Evolutionary conservation across 495 filamentous ascomycete species (phyloP), one percentile per base, ranked within the genome.

Genomic region (Penicillium cosmopolitanum): DNA sequence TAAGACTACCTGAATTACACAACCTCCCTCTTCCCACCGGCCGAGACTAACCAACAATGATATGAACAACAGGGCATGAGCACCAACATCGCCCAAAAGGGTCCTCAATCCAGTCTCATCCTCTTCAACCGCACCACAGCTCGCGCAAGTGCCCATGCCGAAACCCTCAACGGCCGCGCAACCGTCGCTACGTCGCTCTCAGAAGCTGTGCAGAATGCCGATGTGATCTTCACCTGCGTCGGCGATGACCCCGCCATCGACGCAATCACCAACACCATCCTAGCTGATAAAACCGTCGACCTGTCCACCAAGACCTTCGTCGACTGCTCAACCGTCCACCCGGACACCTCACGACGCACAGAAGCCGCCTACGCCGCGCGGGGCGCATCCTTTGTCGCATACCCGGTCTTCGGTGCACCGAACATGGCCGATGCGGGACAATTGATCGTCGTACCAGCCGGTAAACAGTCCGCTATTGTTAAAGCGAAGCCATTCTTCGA

Each of bases 301-400:
- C 60, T 79, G 5, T 60, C 61, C 13, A 40, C 31, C 34, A 79
- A 79, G 51, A 73, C 69, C 34, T 66, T 96, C 57, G 78, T 96
- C 38, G 92, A 96, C 64, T 93, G 89, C 79, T 94, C 90, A 1
- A 97, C 93, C 46, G 86, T 97, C 36, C 88, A 93, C 72, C 92
- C 93, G 0, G 87, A 93, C 43, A 95, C 90, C 23, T 90, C 91
- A 4, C 81, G 89, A 43, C 75, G 73, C 47, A 64, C 90, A 5
- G 85, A 87, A 44, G 75, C 83, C 56, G 74, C 71, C 4, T 77
- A 90, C 53, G 62, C 71, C 2, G 79, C 69, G 2, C 80, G 80
- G 21, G 89, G 88, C 8, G 91, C 83, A 0, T 75, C 86, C 40
- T 95, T 96, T 73, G 84, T 96, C 28, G 87, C 89, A 8, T 90